Conservation (phyloP, 345 rosid species). For the Populus deltoides region DNA sequence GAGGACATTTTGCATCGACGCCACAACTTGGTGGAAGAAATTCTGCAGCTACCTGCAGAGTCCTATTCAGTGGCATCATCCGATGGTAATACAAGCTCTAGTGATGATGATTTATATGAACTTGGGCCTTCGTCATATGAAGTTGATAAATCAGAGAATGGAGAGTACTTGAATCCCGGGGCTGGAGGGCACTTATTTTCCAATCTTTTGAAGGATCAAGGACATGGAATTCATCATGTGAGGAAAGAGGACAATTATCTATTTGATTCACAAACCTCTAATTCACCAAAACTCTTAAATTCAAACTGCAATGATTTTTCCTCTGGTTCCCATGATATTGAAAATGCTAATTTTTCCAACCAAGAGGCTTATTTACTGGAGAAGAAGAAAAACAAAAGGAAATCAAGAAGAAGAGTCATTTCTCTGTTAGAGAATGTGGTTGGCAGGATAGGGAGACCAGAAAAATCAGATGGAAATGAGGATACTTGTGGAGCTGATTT, state of each 20-base stretch:
- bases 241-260: constrained; percentile 36
- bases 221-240: constrained; percentile 23
- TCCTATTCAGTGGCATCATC: constrained; percentile 78
- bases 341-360: constrained; percentile 37
- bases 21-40: constrained; percentile 86
- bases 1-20: constrained; percentile 83
- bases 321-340: constrained; percentile 35
- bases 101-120: constrained; percentile 60
- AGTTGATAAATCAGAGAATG: constrained; percentile 37
- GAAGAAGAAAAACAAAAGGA: constrained; percentile 51
- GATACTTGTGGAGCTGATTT: constrained; percentile 30
- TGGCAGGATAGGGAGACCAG: constrained; percentile 33
- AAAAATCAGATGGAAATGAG: constrained; percentile 35
- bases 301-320: constrained; percentile 27
- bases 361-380: constrained; percentile 46
- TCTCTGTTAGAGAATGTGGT: constrained; percentile 37
- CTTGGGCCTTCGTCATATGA: constrained; percentile 41
- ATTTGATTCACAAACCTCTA: constrained; percentile 33
- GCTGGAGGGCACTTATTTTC: constrained; percentile 23
- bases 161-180: constrained; percentile 18
- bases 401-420: constrained; percentile 55
- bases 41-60: constrained; percentile 85
- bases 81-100: constrained; percentile 73
- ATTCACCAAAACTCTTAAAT: constrained; percentile 26
- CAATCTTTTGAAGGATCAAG: constrained; percentile 17